Percentiles rank a stretch among this genome's conserved stretches.
These are phyloP conservation scores for Ogataea thermomethanolica DNA, from an alignment of 805 yeast species.

Conservation along the genomic window DNA sequence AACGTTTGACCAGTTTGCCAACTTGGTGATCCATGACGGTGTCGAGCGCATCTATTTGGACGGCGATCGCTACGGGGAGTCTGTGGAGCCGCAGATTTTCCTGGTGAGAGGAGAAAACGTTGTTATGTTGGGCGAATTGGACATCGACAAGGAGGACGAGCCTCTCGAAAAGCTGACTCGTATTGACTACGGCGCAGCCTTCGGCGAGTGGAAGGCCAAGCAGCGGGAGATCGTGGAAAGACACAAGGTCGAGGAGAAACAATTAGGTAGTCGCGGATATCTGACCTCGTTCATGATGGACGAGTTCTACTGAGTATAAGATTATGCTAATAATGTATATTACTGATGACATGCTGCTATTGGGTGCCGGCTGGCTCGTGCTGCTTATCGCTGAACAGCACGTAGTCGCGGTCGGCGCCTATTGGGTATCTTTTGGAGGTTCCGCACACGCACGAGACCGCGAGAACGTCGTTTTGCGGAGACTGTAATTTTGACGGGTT, in stretches of 20 bases:
- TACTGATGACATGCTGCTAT: constrained; percentile 16
- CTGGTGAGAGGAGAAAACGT: constrained; percentile 96
- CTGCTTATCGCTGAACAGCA: constrained; percentile 42
- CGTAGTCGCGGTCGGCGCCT: constrained; percentile 51
- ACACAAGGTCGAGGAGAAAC: constrained; percentile 17
- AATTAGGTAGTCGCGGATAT: constrained; percentile 19
- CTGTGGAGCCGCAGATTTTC: constrained; percentile 60
- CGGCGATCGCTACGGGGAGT: constrained; percentile 60
- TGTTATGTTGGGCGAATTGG: constrained; percentile 89
- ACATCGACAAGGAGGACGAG: constrained; percentile 78
- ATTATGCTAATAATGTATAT: constrained; percentile 7
- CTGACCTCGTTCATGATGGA: constrained; percentile 20
- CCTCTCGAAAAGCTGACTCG: constrained; percentile 55
- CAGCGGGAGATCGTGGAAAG: constrained; percentile 14
- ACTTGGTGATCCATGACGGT: constrained; percentile 88
- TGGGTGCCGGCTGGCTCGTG: background rate
- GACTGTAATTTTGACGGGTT: constrained; percentile 38
- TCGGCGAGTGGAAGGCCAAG: constrained; percentile 31
- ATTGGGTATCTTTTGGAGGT: constrained; percentile 54
- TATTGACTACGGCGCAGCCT: constrained; percentile 61
- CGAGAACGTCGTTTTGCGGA: constrained; percentile 44
- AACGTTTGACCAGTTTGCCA: constrained; percentile 94
- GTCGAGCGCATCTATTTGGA: constrained; percentile 75
- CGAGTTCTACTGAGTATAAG: constrained; percentile 12
- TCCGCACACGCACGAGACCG: constrained; percentile 53